Evolutionary conservation across 2,329 filamentous ascomycete species (phyloP).

Genomic region (Apiospora saccharicola): DNA sequence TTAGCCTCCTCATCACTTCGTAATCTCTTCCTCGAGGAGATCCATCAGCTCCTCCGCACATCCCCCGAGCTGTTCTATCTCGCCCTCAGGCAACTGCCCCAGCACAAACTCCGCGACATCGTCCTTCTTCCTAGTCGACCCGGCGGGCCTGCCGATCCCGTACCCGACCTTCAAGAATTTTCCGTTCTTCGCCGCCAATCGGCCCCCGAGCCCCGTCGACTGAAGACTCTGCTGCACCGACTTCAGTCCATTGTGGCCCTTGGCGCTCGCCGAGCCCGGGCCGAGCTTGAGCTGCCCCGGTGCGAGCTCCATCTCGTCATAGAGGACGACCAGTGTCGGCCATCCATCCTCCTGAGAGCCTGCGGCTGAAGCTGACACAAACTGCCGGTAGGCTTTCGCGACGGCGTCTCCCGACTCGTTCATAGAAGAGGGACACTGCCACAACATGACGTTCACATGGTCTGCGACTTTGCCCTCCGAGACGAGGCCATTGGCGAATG

Average conservation of each 20-base stretch:
- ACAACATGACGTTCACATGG: conserved; percentile 22
- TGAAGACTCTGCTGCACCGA: conserved; percentile 28
- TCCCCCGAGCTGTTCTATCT: neutral
- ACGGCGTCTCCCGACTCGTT: conserved; percentile 25
- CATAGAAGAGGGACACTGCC: conserved; percentile 26
- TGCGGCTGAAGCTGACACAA: neutral
- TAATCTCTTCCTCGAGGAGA: conserved; percentile 19
- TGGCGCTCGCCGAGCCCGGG: conserved; percentile 25
- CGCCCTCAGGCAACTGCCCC: conserved; percentile 11
- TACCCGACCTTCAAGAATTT: conserved; percentile 26
- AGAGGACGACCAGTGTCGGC: conserved; percentile 26
- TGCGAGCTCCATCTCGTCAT: conserved; percentile 28
- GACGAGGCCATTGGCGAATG: conserved; percentile 17
- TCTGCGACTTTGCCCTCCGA: conserved; percentile 23
- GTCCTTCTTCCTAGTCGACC: conserved; percentile 17
- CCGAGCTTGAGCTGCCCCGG: conserved; percentile 24
- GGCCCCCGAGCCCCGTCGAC: conserved; percentile 21
- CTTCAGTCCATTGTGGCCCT: conserved; percentile 28
- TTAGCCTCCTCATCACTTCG: neutral
- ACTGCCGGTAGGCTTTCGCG: conserved; percentile 25
- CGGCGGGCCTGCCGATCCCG: conserved; percentile 26
- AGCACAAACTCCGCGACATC: conserved; percentile 26
- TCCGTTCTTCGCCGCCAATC: neutral
- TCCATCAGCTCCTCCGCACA: conserved; percentile 12
- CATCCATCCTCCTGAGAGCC: neutral